Conservation (phyloP, 169 alveolate species). For the Besnoitia besnoiti region DNA sequence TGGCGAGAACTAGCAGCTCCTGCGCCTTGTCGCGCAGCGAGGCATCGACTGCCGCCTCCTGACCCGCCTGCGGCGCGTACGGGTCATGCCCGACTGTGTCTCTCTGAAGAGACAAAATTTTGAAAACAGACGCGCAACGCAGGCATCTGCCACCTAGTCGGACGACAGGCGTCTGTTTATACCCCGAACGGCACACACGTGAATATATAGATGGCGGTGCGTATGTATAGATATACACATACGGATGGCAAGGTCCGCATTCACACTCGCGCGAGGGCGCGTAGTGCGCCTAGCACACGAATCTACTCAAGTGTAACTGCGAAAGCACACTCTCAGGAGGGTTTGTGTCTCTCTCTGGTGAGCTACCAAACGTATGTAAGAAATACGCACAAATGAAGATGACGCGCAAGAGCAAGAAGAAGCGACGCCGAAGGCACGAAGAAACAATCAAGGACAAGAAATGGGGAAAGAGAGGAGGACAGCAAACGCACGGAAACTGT, state of each 20-base stretch:
- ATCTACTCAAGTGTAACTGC: too few species aligned
- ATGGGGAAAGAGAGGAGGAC: background rate
- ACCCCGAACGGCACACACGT: background rate
- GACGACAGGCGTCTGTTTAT: background rate
- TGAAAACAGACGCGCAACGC: background rate
- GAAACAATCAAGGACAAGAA: background rate
- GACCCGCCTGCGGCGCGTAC: conserved; percentile 23
- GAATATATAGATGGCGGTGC: background rate
- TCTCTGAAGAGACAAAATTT: background rate
- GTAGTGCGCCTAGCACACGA: too few species aligned
- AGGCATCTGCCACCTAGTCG: background rate
- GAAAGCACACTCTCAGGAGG: too few species aligned
- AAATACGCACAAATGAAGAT: background rate
- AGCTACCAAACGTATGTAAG: background rate
- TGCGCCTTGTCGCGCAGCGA: conserved; percentile 21
- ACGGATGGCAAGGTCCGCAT: too few species aligned
- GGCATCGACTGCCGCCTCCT: background rate
- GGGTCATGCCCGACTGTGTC: conserved; percentile 47
- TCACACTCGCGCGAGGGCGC: too few species aligned
- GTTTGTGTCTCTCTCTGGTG: background rate
- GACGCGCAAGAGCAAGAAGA: too few species aligned
- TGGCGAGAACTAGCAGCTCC: conserved; percentile 25
- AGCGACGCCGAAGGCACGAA: too few species aligned
- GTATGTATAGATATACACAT: background rate
- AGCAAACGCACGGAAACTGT: too few species aligned